Conservation (phyloP, 2,329 filamentous ascomycete species). For the Diaporthe caulivora region DNA sequence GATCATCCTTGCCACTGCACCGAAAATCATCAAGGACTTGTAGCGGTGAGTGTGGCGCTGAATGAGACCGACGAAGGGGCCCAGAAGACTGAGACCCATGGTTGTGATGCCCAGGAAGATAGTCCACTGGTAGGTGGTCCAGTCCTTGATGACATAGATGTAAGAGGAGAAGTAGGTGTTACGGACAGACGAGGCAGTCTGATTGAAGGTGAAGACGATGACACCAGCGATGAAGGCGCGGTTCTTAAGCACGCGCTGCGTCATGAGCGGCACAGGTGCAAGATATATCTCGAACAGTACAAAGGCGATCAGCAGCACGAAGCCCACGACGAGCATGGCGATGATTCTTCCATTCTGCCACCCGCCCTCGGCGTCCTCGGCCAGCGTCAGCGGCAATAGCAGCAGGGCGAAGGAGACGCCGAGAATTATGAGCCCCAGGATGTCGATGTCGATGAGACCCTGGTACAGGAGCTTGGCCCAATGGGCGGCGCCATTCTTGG, state of each 20-base stretch:
- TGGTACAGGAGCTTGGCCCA: constrained; percentile 43
- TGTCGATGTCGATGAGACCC: constrained; percentile 70
- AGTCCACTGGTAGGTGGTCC: constrained; percentile 56
- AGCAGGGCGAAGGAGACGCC: constrained; percentile 69
- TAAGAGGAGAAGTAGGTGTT: constrained; percentile 54
- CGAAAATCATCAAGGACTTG: constrained; percentile 56
- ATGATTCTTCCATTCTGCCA: constrained; percentile 51
- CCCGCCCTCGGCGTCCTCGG: constrained; percentile 47
- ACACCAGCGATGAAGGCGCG: constrained; percentile 48
- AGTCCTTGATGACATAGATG: constrained; percentile 55
- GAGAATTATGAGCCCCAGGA: constrained; percentile 68
- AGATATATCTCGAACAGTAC: constrained; percentile 51
- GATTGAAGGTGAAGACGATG: constrained; percentile 50
- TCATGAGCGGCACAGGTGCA: constrained; percentile 50
- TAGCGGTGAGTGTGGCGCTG: constrained; percentile 55
- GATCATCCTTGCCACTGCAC: constrained; percentile 50
- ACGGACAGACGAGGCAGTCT: constrained; percentile 51
- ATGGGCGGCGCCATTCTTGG: constrained; percentile 35
- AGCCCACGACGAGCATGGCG: constrained; percentile 44
- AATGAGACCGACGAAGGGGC: constrained; percentile 50
- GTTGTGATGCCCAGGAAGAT: constrained; percentile 55
- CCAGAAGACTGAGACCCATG: constrained; percentile 53
- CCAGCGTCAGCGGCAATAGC: constrained; percentile 73
- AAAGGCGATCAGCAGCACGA: constrained; percentile 48
- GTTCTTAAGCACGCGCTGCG: constrained; percentile 49